Conservation (phyloP, 371 early-diverging fungal species). For the Mortierella sp. region DNA sequence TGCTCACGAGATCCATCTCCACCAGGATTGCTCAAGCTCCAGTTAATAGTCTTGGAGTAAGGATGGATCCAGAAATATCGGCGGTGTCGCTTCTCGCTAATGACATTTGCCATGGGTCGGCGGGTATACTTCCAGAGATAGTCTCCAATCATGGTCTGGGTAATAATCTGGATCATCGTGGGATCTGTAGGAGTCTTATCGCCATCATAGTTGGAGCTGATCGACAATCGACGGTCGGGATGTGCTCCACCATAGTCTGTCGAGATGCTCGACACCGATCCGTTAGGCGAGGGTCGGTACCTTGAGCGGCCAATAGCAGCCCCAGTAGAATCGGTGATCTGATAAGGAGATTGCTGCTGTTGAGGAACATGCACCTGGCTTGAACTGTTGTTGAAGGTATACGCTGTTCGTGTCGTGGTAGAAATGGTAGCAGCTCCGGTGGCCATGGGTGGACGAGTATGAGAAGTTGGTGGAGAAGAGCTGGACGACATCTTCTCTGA, state of each 20-base stretch:
- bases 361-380: constrained; percentile 43
- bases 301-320: constrained; percentile 32
- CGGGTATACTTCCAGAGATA: constrained; percentile 79
- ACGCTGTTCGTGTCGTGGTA: constrained; percentile 36
- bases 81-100: constrained; percentile 70
- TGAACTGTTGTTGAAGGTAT: constrained; percentile 30
- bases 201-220: constrained; percentile 35
- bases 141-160: constrained; percentile 84
- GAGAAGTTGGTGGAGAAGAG: constrained; percentile 28
- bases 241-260: constrained; percentile 36
- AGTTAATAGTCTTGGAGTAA: constrained; percentile 80
- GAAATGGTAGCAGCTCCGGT: constrained; percentile 46
- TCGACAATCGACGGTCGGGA: constrained; percentile 22
- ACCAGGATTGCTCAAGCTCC: constrained; percentile 78
- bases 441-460: constrained; percentile 13
- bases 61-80: constrained; percentile 88
- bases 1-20: constrained; percentile 59
- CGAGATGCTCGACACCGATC: constrained; percentile 51
- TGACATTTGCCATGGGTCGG: constrained; percentile 59
- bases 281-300: constrained; percentile 42
- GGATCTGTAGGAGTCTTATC: constrained; percentile 59
- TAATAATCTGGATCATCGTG: constrained; percentile 73
- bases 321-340: constrained; percentile 38
- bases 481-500: constrained; percentile 17
- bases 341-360: constrained; percentile 32